Conservation (phyloP, 331 rosid genomes). For the Quercus phellos region DNA sequence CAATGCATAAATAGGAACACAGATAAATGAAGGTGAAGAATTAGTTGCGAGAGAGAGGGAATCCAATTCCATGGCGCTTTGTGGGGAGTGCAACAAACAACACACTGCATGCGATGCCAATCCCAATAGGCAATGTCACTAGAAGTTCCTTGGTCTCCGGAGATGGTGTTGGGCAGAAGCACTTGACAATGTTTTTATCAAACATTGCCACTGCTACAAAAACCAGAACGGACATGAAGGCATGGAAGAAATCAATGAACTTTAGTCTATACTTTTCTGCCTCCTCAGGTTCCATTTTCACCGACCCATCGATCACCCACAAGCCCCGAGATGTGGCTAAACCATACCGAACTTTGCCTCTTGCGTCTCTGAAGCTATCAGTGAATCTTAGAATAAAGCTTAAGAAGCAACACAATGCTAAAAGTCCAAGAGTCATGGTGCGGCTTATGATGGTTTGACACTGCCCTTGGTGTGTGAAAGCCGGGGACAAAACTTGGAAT, state of each 20-base stretch:
- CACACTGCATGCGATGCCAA: constrained; percentile 49
- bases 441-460: constrained; percentile 38
- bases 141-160: constrained; percentile 46
- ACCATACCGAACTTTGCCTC: constrained; percentile 74
- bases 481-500: constrained; percentile 58
- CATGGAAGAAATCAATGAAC: constrained; percentile 66
- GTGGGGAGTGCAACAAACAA: constrained; percentile 50
- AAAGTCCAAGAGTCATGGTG: constrained; percentile 22
- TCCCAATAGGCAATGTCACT: constrained; percentile 42
- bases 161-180: constrained; percentile 61
- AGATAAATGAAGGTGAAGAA: neutral
- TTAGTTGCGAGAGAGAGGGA: constrained; percentile 64
- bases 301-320: constrained; percentile 57
- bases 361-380: constrained; percentile 56
- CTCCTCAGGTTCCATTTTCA: constrained; percentile 18
- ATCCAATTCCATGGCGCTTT: constrained; percentile 76
- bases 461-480: constrained; percentile 55
- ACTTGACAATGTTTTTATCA: constrained; percentile 52
- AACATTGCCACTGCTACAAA: constrained; percentile 60
- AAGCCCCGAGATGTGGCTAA: constrained; percentile 56
- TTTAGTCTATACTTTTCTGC: constrained; percentile 35
- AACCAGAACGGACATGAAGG: constrained; percentile 45
- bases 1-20: neutral
- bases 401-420: constrained; percentile 36
- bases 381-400: constrained; percentile 63